Percentiles rank a stretch among this genome's conserved stretches.
phyloP scores from a whole-genome alignment of 805 yeast species.

The Metschnikowia shivogae region DNA sequence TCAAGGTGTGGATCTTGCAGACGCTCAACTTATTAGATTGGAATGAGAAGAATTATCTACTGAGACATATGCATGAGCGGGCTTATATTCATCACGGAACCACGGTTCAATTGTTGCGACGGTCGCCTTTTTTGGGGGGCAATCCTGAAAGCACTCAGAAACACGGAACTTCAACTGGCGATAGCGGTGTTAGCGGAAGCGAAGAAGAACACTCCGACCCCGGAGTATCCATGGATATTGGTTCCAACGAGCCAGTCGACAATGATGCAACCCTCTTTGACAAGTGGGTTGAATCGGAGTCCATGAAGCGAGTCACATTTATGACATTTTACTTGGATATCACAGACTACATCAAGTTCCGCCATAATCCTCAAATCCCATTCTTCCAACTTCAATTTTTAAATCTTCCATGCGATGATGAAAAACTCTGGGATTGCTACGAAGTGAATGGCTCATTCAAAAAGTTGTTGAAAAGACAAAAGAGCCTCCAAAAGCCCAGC shows the following conservation, averaged over 20 bases:
- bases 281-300: constrained; percentile 78
- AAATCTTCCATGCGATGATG: constrained; percentile 40
- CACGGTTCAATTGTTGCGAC: constrained; percentile 68
- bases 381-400: constrained; percentile 38
- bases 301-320: constrained; percentile 70
- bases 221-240: constrained; percentile 2
- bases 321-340: constrained; percentile 82
- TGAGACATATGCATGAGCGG: constrained; percentile 70
- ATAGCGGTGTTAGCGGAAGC: constrained; percentile 28
- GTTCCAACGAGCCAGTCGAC: constrained; percentile 10
- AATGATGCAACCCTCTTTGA: constrained; percentile 40
- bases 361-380: constrained; percentile 54
- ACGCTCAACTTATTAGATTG: constrained; percentile 69
- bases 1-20: constrained; percentile 72
- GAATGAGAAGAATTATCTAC: constrained; percentile 70
- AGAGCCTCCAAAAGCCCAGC: constrained; percentile 14
- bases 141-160: constrained; percentile 44
- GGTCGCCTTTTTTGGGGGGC: constrained; percentile 75
- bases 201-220: constrained; percentile 27
- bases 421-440: constrained; percentile 34
- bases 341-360: constrained; percentile 71
- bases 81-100: constrained; percentile 87
- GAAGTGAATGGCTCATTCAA: constrained; percentile 38
- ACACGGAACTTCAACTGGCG: constrained; percentile 20
- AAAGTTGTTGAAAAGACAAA: constrained; percentile 35